Percentiles rank a stretch among this genome's conserved stretches.
Evolutionary conservation across 1,284 basidiomycete species (phyloP).

Genomic region (Ustilago lituana): DNA sequence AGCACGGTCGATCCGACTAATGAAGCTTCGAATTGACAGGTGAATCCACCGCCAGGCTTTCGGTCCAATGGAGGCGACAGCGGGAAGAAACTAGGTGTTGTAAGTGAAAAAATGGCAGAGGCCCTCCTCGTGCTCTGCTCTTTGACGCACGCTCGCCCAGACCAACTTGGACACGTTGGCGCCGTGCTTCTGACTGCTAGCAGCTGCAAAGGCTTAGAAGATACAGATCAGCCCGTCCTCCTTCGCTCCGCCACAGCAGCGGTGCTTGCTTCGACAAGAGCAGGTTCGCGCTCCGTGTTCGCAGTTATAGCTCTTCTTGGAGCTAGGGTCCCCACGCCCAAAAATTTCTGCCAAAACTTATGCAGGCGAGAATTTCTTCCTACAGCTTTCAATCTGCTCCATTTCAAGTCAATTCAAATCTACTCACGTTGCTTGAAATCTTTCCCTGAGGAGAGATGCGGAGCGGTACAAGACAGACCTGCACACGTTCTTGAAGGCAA

Average conservation of each 20-base stretch:
- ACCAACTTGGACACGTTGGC: slow-evolving; percentile 27
- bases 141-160: slow-evolving; percentile 7
- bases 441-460: too few relatives aligned
- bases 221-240: too few relatives aligned
- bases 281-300: too few relatives aligned
- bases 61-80: background rate
- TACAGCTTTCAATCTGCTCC: background rate
- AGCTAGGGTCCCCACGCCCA: slow-evolving; percentile 9
- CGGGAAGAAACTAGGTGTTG: slow-evolving; percentile 30
- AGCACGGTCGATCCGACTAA: background rate
- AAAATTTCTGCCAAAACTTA: background rate
- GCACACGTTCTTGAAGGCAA: slow-evolving; percentile 4
- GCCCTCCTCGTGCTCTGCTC: slow-evolving; percentile 3
- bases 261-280: too few relatives aligned
- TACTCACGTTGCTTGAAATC: too few relatives aligned
- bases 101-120: slow-evolving; percentile 7
- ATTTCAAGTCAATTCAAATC: too few relatives aligned
- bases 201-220: slow-evolving; percentile 1
- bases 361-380: slow-evolving; percentile 21
- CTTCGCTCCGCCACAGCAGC: too few relatives aligned
- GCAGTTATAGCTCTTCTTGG: background rate
- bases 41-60: slow-evolving; percentile 11
- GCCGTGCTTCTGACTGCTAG: slow-evolving; percentile 1
- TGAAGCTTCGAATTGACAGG: slow-evolving; percentile 5
- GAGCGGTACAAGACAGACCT: too few relatives aligned